These are phyloP conservation scores for Pharnaceum exiguum DNA, from an alignment of 148 eudicot species.

Conservation along the genomic window DNA sequence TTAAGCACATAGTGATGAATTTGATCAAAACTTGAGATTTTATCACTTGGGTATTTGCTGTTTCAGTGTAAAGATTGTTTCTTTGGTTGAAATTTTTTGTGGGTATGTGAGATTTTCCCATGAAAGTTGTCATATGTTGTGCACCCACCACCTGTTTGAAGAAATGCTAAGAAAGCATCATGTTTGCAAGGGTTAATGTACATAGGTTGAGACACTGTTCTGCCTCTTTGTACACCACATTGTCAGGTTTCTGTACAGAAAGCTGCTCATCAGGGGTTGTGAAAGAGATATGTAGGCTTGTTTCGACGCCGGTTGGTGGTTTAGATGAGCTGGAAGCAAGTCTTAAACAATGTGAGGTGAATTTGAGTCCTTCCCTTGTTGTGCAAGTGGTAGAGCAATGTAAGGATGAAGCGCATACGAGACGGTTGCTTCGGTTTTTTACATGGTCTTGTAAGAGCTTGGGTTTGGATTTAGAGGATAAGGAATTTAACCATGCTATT, in stretches of 20 bases:
- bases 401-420: slow-evolving; percentile 41
- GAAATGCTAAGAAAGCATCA: slow-evolving; percentile 16
- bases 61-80: neutral
- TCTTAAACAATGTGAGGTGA: slow-evolving; percentile 24
- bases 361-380: slow-evolving; percentile 39
- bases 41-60: too few relatives aligned
- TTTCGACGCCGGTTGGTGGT: slow-evolving; percentile 42
- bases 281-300: slow-evolving; percentile 39
- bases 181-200: slow-evolving; percentile 20
- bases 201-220: slow-evolving; percentile 17
- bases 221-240: slow-evolving; percentile 19
- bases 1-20: too few relatives aligned
- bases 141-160: slow-evolving; percentile 22
- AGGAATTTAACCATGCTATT: slow-evolving; percentile 42
- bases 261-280: slow-evolving; percentile 5
- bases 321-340: slow-evolving; percentile 48
- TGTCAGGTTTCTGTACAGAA: too few relatives aligned
- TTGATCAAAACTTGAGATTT: too few relatives aligned
- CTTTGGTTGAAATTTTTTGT: neutral
- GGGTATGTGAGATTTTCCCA: neutral
- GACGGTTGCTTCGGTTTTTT: slow-evolving; percentile 55
- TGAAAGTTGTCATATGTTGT: neutral
- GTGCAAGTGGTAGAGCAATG: slow-evolving; percentile 45
- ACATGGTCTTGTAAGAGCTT: slow-evolving; percentile 50
- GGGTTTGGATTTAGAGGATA: slow-evolving; percentile 28